phyloP scores from a whole-genome alignment of 1,284 basidiomycete species.

The Ceraceosorus guamensis region DNA sequence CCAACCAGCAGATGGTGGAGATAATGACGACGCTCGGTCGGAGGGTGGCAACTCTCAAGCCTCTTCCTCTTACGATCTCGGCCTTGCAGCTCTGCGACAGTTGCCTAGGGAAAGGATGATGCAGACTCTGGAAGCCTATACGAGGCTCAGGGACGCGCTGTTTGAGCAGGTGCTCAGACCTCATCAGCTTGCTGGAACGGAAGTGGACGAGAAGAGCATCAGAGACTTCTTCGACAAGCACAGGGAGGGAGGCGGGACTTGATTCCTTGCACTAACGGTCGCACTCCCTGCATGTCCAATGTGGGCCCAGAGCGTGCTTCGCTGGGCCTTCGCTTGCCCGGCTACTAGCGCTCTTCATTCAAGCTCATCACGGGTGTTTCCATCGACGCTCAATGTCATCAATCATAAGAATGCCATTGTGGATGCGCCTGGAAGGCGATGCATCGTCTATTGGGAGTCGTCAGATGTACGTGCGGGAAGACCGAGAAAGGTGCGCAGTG shows the following conservation, averaged over 20 bases:
- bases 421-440: too few relatives aligned
- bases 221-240: constrained; percentile 44
- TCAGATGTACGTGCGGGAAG: too few relatives aligned
- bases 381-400: too few relatives aligned
- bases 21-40: constrained; percentile 21
- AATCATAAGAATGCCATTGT: too few relatives aligned
- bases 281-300: too few relatives aligned
- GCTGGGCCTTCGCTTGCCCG: too few relatives aligned
- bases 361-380: too few relatives aligned
- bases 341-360: too few relatives aligned
- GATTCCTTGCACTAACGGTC: background rate
- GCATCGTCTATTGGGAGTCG: too few relatives aligned
- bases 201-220: constrained; percentile 47
- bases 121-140: constrained; percentile 48
- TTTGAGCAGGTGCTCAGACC: constrained; percentile 47
- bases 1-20: too few relatives aligned
- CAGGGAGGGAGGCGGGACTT: constrained; percentile 2
- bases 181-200: constrained; percentile 44
- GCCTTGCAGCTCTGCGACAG: constrained; percentile 45
- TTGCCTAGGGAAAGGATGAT: constrained; percentile 50
- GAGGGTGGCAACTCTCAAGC: constrained; percentile 26
- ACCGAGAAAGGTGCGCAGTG: too few relatives aligned
- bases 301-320: too few relatives aligned
- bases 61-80: constrained; percentile 48
- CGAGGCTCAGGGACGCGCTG: constrained; percentile 45